phyloP scores from a whole-genome alignment of 176 grass and related monocot species.

The Oryza officinalis region DNA sequence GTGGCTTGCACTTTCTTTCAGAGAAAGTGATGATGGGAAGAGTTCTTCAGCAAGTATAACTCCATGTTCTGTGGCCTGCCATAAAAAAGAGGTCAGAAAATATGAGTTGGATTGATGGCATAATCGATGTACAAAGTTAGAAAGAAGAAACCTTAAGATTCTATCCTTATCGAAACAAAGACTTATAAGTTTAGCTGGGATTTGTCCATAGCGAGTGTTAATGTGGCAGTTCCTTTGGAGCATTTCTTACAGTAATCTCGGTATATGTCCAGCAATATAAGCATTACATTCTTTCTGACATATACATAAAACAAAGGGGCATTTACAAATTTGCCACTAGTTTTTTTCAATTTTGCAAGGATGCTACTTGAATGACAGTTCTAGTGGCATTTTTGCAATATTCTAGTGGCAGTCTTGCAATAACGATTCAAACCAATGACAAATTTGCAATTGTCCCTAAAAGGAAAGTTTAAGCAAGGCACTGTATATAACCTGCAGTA shows the following conservation, averaged over 20 bases:
- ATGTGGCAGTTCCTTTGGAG: slow-evolving; percentile 58
- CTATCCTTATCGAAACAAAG: slow-evolving; percentile 76
- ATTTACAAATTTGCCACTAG: too few relatives aligned
- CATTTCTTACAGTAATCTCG: slow-evolving; percentile 74
- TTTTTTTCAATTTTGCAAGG: too few relatives aligned
- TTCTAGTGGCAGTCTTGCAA: too few relatives aligned
- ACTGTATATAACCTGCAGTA: slow-evolving; percentile 10
- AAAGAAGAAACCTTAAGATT: slow-evolving; percentile 63
- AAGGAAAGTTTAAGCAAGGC: slow-evolving; percentile 33
- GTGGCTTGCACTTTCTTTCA: slow-evolving; percentile 81
- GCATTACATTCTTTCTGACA: slow-evolving; percentile 83
- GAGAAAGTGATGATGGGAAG: slow-evolving; percentile 73
- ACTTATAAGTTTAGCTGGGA: slow-evolving; percentile 71
- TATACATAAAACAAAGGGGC: slow-evolving; percentile 66
- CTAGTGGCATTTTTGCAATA: too few relatives aligned
- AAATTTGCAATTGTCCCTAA: too few relatives aligned
- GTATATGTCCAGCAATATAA: slow-evolving; percentile 78
- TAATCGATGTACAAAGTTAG: slow-evolving; percentile 15
- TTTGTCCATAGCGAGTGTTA: slow-evolving; percentile 69
- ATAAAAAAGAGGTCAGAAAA: slow-evolving; percentile 46
- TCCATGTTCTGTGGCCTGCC: slow-evolving; percentile 72
- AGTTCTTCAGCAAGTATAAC: slow-evolving; percentile 76
- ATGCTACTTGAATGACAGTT: too few relatives aligned
- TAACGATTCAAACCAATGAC: too few relatives aligned
- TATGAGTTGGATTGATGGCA: slow-evolving; percentile 20